Evolutionary conservation across 805 yeast genomes (phyloP), one percentile per base, ranked within the genome.

Genomic region (Pichia gijzeniarum): DNA sequence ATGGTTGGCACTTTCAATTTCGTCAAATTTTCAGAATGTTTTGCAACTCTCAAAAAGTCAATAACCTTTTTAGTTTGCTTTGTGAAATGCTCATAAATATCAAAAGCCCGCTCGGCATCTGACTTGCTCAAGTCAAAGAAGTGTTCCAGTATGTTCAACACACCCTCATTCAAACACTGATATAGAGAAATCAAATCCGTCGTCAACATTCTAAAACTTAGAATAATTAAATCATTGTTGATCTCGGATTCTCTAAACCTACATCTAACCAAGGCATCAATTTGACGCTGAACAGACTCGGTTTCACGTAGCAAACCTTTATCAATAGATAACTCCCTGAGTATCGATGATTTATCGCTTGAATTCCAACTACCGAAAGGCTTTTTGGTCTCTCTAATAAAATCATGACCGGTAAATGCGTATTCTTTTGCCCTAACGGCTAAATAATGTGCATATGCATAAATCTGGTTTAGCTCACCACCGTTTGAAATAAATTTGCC

Each of bases 101-200:
- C 79, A 48, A 91, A 73, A 0, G 97, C 90, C 50, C 90, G 74
- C 60, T 84, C 87, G 2, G 97, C 98, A 60, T 91, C 96, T 30
- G 68, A 66, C 53, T 77, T 81, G 32, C 91, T 80, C 79, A 93
- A 83, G 65, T 93, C 99, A 68, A 93, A 93, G 65, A 86, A 93
- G 58, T 91, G 95, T 63, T 93, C 98, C 51, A 93, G 74, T 36
- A 93, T 68, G 56, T 93, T 93, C 55, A 93, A 90, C 21, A 93
- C 95, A 33, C 98, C 99, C 65, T 93, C 98, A 65, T 93, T 93
- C 53, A 93, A 70, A 39, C 86, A 82, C 65, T 91, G 96, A 66
- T 87, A 95, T 34, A 93, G 69, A 1, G 90, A 78, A 53, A 93
- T 72, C 50, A 91, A 71, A 62, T 93, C 99, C 55, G 85, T 85